Conservation (phyloP, 257 asterid species). For the Solanum lycopersicoides region DNA sequence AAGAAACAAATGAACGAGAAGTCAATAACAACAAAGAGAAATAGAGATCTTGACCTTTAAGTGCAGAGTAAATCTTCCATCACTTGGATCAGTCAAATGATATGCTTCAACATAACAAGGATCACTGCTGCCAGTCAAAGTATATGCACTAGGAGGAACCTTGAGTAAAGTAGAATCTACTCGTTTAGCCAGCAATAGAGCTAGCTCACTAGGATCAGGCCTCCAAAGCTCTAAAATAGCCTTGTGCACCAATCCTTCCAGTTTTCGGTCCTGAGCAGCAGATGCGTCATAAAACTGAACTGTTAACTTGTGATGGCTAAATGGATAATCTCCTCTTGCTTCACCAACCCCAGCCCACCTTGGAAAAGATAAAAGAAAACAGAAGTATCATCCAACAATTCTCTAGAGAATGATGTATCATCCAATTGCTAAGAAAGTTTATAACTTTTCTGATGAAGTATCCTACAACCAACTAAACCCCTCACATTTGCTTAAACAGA, state of each 20-base stretch:
- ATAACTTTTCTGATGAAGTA: not conserved
- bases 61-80: conserved; percentile 81
- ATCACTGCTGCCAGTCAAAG: conserved; percentile 88
- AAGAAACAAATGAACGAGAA: not conserved
- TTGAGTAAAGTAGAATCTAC: conserved; percentile 51
- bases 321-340: conserved; percentile 86
- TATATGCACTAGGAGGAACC: conserved; percentile 67
- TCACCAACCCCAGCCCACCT: conserved; percentile 87
- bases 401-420: not conserved
- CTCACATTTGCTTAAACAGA: not conserved
- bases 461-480: not conserved
- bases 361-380: conserved; percentile 9
- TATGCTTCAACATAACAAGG: conserved; percentile 92
- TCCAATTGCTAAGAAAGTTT: not conserved
- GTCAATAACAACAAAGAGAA: not conserved
- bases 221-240: conserved; percentile 90
- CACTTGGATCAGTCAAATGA: conserved; percentile 85
- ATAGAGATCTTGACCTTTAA: conserved; percentile 44
- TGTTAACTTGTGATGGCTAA: conserved; percentile 87
- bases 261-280: conserved; percentile 87
- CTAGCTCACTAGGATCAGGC: conserved; percentile 78
- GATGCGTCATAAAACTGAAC: conserved; percentile 84
- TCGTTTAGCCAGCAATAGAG: conserved; percentile 64
- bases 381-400: not conserved
- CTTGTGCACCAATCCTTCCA: conserved; percentile 84